Evolutionary conservation across 371 early-diverging fungal species (phyloP), one percentile per base, ranked within the genome.

Genomic region (Haplosporangium sp.): DNA sequence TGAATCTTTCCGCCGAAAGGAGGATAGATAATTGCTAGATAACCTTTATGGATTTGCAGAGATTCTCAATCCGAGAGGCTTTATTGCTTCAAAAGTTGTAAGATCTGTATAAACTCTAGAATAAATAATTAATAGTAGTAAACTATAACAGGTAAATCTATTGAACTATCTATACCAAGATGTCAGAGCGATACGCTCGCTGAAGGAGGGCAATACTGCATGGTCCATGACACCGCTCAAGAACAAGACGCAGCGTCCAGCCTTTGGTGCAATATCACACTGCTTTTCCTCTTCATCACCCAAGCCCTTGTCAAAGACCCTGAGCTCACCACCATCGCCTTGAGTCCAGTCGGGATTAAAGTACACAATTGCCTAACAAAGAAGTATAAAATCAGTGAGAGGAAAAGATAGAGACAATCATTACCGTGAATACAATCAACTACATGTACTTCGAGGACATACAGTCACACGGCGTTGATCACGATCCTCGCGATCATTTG

Each of bases 201-300:
- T 85, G 35, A 84, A 82, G n/a, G 88, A 81, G 27, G 88, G 84
- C 37, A 88, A 65, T 15, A 92, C 87, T 27, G 88, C 90, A 83
- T 91, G 87, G 62, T 91, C 90, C 38, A 89, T 85, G 17, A 88
- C 92, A 38, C 92, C 92, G 58, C 86, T 88, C 65, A 91, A 63
- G 61, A 89, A 87, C n/a, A 91, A 47, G n/a, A 91, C 84, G 39
- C 90, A 67, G 7, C 87, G 85, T 0, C 88, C 89, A n/a, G 88
- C 74, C 45, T 83, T 66, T 3, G 90, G 90, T 1, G 84, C 83
- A 4, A 88, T 67, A 9, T 84, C 84, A 19, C 84, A 57, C 61
- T 86, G 84, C 20, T 87, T 85, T 9, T 84, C 85, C n/a, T 84
- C 85, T 17, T 77, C 74, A 19, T 86, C 88, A 3, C 76, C 84